phyloP scores from a whole-genome alignment of 2,329 filamentous ascomycete genomes.

The Phialemoniopsis sp. region DNA sequence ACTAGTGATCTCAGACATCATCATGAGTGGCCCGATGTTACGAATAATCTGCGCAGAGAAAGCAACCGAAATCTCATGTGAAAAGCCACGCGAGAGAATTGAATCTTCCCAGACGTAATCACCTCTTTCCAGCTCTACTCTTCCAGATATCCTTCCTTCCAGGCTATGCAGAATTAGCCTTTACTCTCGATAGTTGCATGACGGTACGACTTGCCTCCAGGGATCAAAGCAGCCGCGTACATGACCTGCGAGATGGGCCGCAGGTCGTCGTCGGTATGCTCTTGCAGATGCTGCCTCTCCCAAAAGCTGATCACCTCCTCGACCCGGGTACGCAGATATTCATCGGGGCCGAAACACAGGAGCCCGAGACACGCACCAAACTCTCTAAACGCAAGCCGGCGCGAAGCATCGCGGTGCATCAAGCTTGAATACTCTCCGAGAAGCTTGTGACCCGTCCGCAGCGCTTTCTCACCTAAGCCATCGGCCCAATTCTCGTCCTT shows the following conservation, averaged over 20 bases:
- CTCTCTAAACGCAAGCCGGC: conserved; percentile 47
- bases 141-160: too few relatives aligned
- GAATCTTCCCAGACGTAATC: too few relatives aligned
- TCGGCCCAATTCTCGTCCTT: conserved; percentile 42
- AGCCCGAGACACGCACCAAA: conserved; percentile 49
- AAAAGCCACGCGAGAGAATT: too few relatives aligned
- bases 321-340: conserved; percentile 18
- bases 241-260: conserved; percentile 51
- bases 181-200: too few relatives aligned
- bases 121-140: too few relatives aligned
- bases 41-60: too few relatives aligned
- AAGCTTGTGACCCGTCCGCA: conserved; percentile 17
- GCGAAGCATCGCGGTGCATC: conserved; percentile 14
- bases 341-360: conserved; percentile 29
- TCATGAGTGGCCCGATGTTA: too few relatives aligned
- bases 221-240: conserved; percentile 51
- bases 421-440: conserved; percentile 11
- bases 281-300: conserved; percentile 25
- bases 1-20: too few relatives aligned
- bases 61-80: too few relatives aligned
- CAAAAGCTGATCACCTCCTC: conserved; percentile 25
- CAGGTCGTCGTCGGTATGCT: conserved; percentile 31
- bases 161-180: too few relatives aligned
- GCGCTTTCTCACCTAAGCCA: conserved; percentile 22
- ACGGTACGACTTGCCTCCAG: conserved; percentile 54